Conservation (phyloP, 2,329 filamentous ascomycete species). For the Cytospora schulzeri region DNA sequence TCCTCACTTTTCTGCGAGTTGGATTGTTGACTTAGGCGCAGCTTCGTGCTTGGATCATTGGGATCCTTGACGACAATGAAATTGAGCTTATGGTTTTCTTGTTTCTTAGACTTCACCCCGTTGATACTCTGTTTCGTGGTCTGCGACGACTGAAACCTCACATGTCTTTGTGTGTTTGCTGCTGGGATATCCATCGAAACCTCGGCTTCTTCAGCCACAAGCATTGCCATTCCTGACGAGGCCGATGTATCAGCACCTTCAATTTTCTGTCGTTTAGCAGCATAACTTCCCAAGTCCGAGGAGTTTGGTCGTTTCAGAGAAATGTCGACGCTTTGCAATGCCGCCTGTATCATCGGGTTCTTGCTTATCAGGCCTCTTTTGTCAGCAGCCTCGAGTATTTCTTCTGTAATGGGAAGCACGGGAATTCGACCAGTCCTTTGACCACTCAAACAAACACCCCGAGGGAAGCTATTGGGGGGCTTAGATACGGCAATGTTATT, state of each 20-base stretch:
- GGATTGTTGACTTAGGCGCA: conserved; percentile 68
- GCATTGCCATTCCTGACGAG: neutral
- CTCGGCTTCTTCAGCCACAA: neutral
- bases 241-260: neutral
- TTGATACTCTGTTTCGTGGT: conserved; percentile 33
- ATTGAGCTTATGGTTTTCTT: conserved; percentile 51
- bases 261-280: conserved; percentile 20
- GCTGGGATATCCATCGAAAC: neutral
- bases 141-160: conserved; percentile 31
- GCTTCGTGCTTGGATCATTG: conserved; percentile 62
- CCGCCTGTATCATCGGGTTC: conserved; percentile 31
- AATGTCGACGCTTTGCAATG: conserved; percentile 3
- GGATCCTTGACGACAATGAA: conserved; percentile 81
- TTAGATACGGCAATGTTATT: neutral
- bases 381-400: conserved; percentile 45
- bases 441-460: conserved; percentile 48
- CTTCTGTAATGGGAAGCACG: conserved; percentile 41
- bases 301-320: conserved; percentile 17
- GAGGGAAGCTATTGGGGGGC: conserved; percentile 31
- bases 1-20: conserved; percentile 53
- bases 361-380: conserved; percentile 43
- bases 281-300: neutral
- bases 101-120: conserved; percentile 38
- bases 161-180: conserved; percentile 20
- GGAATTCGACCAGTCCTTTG: conserved; percentile 42